Evolutionary conservation across 805 yeast species (phyloP).

Genomic region (Pichia occidentalis): DNA sequence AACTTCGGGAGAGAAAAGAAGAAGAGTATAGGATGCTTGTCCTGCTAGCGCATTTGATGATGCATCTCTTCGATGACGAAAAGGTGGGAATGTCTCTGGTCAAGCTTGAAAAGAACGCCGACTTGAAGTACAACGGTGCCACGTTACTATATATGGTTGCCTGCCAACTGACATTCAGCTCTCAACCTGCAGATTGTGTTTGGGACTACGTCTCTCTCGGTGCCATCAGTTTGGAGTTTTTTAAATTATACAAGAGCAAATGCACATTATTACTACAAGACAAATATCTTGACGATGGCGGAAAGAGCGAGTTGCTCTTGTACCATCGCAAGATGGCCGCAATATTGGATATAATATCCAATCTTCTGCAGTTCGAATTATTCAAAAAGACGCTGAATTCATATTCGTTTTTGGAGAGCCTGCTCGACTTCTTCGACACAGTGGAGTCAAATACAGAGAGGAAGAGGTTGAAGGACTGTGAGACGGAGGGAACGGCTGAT

Average conservation of each 20-base stretch:
- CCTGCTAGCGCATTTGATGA: constrained; percentile 1
- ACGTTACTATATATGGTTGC: constrained; percentile 4
- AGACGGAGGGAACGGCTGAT: constrained; percentile 2
- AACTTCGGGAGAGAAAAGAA: neutral
- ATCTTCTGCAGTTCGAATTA: constrained; percentile 35
- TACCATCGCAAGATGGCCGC: constrained; percentile 19
- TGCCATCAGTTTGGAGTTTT: constrained; percentile 23
- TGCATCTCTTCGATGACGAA: constrained; percentile 5
- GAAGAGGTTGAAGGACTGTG: constrained; percentile 28
- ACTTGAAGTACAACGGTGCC: neutral
- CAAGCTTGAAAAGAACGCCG: neutral
- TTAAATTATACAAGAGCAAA: constrained; percentile 18
- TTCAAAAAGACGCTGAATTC: constrained; percentile 37
- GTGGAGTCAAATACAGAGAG: constrained; percentile 38
- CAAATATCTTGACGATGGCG: constrained; percentile 1
- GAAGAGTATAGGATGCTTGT: constrained; percentile 3
- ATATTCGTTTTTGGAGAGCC: constrained; percentile 31
- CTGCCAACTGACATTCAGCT: constrained; percentile 8
- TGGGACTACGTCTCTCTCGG: constrained; percentile 9
- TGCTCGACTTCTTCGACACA: constrained; percentile 33
- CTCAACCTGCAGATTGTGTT: neutral
- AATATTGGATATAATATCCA: constrained; percentile 37
- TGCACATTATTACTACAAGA: constrained; percentile 3
- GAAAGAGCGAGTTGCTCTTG: constrained; percentile 8
- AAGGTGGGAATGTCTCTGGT: constrained; percentile 3